Evolutionary conservation across 208 protist genomes (phyloP).

Genomic region (Crithidia fasciculata): DNA sequence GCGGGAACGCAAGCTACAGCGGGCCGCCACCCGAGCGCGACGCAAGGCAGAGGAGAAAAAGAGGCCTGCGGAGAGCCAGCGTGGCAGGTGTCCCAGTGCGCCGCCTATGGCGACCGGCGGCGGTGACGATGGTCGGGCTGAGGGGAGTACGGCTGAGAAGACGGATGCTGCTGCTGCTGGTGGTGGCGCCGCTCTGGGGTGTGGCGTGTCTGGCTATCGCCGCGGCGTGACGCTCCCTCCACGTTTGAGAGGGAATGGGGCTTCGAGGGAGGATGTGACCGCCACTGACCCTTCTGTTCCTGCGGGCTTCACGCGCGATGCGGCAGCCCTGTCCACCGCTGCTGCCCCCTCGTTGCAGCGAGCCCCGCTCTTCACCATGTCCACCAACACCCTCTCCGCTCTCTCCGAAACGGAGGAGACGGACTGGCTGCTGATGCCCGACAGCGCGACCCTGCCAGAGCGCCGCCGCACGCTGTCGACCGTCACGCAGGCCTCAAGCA

Average conservation of each 20-base stretch:
- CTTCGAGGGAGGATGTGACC: too few species aligned
- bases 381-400: constrained; percentile 8
- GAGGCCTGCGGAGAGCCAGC: background rate
- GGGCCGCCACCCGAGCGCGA: background rate
- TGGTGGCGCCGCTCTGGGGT: too few species aligned
- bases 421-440: background rate
- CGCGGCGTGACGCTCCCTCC: too few species aligned
- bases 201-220: too few species aligned
- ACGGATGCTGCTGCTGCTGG: too few species aligned
- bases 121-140: too few species aligned
- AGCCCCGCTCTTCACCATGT: constrained; percentile 4
- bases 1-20: background rate
- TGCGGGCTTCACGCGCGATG: too few species aligned
- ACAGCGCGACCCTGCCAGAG: background rate
- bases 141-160: background rate
- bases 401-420: constrained; percentile 9
- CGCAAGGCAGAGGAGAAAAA: background rate
- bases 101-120: too few species aligned
- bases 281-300: too few species aligned
- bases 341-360: background rate
- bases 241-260: too few species aligned
- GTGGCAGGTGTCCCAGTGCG: too few species aligned
- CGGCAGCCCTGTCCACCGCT: background rate
- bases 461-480: constrained; percentile 16
- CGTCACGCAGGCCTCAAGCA: constrained; percentile 15